These are phyloP conservation scores for Kockovaella imperatae DNA, from an alignment of 768 basidiomycete genomes.

Conservation along the genomic window DNA sequence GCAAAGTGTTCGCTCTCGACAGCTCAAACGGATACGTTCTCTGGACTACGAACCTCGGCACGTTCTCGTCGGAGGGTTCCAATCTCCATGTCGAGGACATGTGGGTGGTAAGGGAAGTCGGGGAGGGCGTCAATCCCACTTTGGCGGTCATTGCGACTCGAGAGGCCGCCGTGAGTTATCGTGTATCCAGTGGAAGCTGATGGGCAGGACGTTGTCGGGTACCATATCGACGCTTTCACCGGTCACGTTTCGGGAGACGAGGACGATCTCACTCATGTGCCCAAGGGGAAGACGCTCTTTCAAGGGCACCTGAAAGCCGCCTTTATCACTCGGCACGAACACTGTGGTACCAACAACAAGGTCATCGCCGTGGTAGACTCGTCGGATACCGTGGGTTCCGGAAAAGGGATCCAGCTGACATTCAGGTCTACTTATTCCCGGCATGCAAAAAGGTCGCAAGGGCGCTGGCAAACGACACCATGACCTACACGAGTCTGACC, in stretches of 20 bases:
- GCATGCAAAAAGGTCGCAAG: conserved; percentile 37
- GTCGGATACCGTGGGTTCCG: conserved; percentile 14
- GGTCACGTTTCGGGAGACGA: conserved; percentile 22
- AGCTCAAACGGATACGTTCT: conserved; percentile 66
- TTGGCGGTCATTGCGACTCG: conserved; percentile 27
- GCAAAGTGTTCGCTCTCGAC: conserved; percentile 76
- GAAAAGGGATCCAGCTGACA: background rate
- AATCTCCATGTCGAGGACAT: conserved; percentile 31
- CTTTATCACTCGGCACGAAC: conserved; percentile 35
- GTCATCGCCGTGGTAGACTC: conserved; percentile 36
- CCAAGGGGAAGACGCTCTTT: conserved; percentile 30
- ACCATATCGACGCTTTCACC: conserved; percentile 40
- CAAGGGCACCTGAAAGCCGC: conserved; percentile 17
- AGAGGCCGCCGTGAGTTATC: conserved; percentile 20
- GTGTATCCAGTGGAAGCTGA: background rate
- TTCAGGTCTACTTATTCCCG: conserved; percentile 42
- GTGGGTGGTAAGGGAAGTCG: conserved; percentile 33
- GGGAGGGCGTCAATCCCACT: conserved; percentile 23
- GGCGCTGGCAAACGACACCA: conserved; percentile 17
- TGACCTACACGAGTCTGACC: conserved; percentile 29
- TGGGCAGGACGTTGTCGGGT: conserved; percentile 16
- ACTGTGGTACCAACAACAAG: conserved; percentile 31
- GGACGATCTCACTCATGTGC: conserved; percentile 11
- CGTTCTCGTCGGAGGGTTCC: conserved; percentile 55
- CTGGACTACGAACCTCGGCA: conserved; percentile 71